Evolutionary conservation across 73 alveolate species (phyloP), one percentile per base, ranked within the genome.

Genomic region (Blepharisma japonicum): DNA sequence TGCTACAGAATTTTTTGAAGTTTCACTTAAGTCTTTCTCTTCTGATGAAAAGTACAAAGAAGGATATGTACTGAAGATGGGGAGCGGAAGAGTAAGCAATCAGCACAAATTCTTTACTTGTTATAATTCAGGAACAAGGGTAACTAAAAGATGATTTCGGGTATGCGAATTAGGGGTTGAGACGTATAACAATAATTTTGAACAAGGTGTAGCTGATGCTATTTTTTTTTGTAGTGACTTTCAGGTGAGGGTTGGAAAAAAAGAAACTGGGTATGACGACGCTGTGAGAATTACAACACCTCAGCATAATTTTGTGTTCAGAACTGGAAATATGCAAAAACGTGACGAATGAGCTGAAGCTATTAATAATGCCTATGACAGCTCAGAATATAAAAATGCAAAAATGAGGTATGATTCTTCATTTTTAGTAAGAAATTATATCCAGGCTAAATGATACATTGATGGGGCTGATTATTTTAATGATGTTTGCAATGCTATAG

Each of bases 381-480:
- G 27, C 6, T 80, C 81, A 21, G 85, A 82, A 7, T 85, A 72
- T 45, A 51, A 47, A n/a, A 48, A 81, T 51, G 45, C 77, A 8
- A 77, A 81, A 46, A 18, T 81, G 11, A 61, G 74, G 8, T 81
- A 68, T 55, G 87, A 78, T 20, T 87, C 91, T 6, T 87, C 83
- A 38, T 68, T 86, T 70, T 88, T 87, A 5, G 51, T 67, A 2
- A 77, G 94, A 39, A 55, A 79, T 23, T 38, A 77, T 18, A 68
- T 77, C 5, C 8, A 23, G 6, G 84, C 81, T 38, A 49, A 87
- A 79, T 87, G 88, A 79, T 87, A 70, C 56, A 72, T 84, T 42
- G 91, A 87, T 85, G 94, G 94, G 6, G 25, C 23, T 42, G 56
- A 86, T 8, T 87, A 87, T 66, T 87, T 80, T 54, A 23, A 51